Conservation (phyloP, 2,329 filamentous ascomycete genomes). For the Aspergillus alliaceus region DNA sequence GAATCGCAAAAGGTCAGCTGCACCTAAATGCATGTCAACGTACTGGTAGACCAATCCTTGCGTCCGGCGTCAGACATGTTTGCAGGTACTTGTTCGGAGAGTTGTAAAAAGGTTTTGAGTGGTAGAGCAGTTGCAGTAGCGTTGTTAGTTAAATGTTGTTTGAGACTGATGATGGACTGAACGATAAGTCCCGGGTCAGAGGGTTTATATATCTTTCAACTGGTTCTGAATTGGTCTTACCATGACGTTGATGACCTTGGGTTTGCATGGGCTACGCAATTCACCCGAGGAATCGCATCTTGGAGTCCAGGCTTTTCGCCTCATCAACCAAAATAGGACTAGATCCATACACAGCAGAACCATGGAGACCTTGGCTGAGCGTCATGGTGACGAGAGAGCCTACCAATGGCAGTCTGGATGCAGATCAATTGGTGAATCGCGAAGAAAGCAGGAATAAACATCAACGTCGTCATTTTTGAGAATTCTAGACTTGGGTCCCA, state of each 20-base stretch:
- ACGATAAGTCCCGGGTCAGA: too few relatives aligned
- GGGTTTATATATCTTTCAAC: conserved; percentile 24
- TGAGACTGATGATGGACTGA: conserved; percentile 14
- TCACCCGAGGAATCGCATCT: not conserved
- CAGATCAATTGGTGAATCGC: not conserved
- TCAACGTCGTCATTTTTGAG: not conserved
- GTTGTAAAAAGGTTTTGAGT: conserved; percentile 1
- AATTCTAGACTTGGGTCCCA: not conserved
- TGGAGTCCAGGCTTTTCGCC: not conserved
- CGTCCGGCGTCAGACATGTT: conserved; percentile 61
- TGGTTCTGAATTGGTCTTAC: not conserved
- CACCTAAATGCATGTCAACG: conserved; percentile 12
- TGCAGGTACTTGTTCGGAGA: conserved; percentile 25
- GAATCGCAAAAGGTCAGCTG: not conserved
- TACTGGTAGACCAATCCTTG: conserved; percentile 60
- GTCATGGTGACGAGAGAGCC: conserved; percentile 8
- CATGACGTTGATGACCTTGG: conserved; percentile 21
- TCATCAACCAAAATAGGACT: too few relatives aligned
- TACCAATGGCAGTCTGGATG: not conserved
- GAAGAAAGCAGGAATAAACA: not conserved
- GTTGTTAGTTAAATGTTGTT: too few relatives aligned
- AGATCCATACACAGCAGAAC: too few relatives aligned
- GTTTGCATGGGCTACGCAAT: not conserved
- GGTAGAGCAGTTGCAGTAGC: not conserved
- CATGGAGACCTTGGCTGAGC: not conserved